Evolutionary conservation across 164 flowering plant genomes (phyloP), one percentile per base, ranked within the genome.

Genomic region (Tetracentron sinense): DNA sequence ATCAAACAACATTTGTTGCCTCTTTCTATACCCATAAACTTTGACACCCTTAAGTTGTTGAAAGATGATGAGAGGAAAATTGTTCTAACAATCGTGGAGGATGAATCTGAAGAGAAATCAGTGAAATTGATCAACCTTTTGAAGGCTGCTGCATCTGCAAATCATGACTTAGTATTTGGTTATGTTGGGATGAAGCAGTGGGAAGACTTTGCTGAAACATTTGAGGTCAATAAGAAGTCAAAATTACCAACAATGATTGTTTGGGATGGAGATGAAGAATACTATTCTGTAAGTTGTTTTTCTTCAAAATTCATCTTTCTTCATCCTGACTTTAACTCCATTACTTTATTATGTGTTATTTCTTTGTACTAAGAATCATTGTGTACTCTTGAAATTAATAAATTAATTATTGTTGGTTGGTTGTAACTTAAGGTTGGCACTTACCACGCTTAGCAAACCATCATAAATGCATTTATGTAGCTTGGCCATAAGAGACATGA

Each of bases 121-220:
- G 67, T 74, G 70, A 70, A 75, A 58, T 66, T 92, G 67, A 69
- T 91, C 68, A 85, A 88, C 71, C 55, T 82, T 31, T 73, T 95
- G 79, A 89, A 79, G 68, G 92, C 93, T 61, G 97, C 96, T 63
- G 99, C 99, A 67, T 84, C 92, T 75, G 96, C 99, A 26, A 92
- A 95, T 69, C 94, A 89, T 44, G 96, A 88, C 70, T 67, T 91
- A 46, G 72, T 92, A 46, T 95, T 95, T 83, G 97, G 79, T 30
- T 92, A 84, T 76, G 88, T 84, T 73, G 99, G 97, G 56, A 17
- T 81, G 49, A 82, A 85, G 73, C 98, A 90, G 60, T 87, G 79
- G 78, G 85, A 64, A 30, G 92, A 85, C 1, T 92, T 95, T 61
- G 76, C 83, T 60, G 97, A 90, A 33, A 71, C 84, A 54, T 95